Conservation (phyloP, 495 filamentous ascomycete genomes). For the Amphirosellinia nigrospora region DNA sequence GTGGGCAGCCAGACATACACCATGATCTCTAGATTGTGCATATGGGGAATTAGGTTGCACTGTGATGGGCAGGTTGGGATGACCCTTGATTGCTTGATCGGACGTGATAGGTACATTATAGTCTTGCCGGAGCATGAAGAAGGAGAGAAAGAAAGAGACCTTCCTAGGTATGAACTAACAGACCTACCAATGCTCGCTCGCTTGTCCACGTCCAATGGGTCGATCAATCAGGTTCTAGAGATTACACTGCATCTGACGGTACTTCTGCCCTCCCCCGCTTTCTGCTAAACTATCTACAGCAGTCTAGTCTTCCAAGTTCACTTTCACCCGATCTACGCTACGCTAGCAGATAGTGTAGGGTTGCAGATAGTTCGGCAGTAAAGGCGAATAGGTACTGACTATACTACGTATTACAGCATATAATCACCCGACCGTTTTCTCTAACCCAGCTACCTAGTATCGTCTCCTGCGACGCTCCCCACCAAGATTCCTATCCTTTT, state of each 20-base stretch:
- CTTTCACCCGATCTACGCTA: neutral
- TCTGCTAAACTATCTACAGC: neutral
- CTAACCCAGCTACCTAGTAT: neutral
- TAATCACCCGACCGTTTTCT: slow-evolving; percentile 14
- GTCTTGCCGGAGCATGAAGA: neutral
- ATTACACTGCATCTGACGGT: slow-evolving; percentile 13
- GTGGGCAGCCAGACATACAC: neutral
- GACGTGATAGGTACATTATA: slow-evolving; percentile 5
- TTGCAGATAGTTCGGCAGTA: neutral
- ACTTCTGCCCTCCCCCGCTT: slow-evolving; percentile 16
- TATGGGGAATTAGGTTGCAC: slow-evolving; percentile 1
- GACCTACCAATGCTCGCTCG: neutral
- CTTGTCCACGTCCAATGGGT: neutral
- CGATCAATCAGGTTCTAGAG: slow-evolving; percentile 2
- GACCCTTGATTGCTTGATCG: neutral
- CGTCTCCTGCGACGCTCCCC: neutral
- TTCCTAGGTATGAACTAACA: neutral
- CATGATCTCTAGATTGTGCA: slow-evolving; percentile 12
- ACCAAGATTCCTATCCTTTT: neutral
- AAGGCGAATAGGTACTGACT: slow-evolving; percentile 11
- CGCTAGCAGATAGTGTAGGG: slow-evolving; percentile 4
- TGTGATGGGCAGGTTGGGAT: slow-evolving; percentile 10
- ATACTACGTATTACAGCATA: slow-evolving; percentile 5
- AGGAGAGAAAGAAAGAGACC: neutral
- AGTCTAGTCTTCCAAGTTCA: neutral